A percentile compares a stretch with the other conserved stretches of the same genome.
Evolutionary conservation across 306 rosid species (phyloP).

Genomic region (Begonia fuchsioides): DNA sequence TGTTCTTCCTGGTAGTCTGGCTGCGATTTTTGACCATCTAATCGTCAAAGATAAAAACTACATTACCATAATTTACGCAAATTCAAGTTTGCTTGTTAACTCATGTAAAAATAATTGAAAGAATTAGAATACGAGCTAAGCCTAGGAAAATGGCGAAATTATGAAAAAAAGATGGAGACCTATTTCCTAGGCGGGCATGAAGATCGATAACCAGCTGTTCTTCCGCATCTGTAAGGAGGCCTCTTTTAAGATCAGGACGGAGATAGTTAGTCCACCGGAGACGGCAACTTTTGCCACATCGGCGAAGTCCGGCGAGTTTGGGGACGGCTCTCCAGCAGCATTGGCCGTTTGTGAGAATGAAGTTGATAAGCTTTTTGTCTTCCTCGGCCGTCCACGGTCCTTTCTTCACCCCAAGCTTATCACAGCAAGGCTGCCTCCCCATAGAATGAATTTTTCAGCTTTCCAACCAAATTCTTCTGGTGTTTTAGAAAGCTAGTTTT

Average conservation of each 20-base stretch:
- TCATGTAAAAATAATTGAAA: neutral
- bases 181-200: conserved; percentile 86
- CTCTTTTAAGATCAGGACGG: conserved; percentile 75
- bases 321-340: conserved; percentile 99
- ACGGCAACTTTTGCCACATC: no score
- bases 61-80: neutral
- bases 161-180: conserved; percentile 20
- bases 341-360: conserved; percentile 82
- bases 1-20: no score
- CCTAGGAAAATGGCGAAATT: neutral
- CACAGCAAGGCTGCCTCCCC: no score
- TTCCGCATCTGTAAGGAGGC: conserved; percentile 59
- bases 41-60: no score
- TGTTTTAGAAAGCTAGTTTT: conserved; percentile 17
- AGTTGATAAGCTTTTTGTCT: conserved; percentile 78
- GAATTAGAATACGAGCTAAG: neutral
- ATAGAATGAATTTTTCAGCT: conserved; percentile 15
- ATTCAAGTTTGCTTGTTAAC: no score
- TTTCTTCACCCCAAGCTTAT: no score
- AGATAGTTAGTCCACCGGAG: no score
- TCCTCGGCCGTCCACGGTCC: no score
- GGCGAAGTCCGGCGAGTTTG: conserved; percentile 85
- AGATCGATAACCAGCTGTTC: conserved; percentile 81
- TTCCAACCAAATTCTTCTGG: conserved; percentile 5
- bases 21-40: no score